A percentile compares a stretch with the other conserved stretches of the same genome.
These are phyloP conservation scores for Ilyonectria mors-panacis DNA, from an alignment of 2,329 filamentous ascomycete species.

Conservation along the genomic window DNA sequence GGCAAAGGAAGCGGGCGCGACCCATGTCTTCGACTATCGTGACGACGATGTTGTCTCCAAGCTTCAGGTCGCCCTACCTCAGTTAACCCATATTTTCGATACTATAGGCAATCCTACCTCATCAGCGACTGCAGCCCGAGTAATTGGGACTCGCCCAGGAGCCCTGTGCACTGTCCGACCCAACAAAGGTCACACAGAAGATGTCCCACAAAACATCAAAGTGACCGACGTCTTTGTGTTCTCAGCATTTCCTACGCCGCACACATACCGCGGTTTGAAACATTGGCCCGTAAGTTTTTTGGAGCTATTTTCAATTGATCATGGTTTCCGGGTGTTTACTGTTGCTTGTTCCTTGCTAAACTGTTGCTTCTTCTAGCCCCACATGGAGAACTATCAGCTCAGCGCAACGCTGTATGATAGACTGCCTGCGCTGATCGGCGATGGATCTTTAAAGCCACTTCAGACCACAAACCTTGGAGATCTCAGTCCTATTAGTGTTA, in stretches of 20 bases:
- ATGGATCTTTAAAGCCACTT: conserved; percentile 7
- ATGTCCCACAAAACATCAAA: conserved; percentile 49
- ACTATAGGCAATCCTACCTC: conserved; percentile 57
- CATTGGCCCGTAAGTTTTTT: conserved; percentile 56
- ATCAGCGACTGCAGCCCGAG: conserved; percentile 50
- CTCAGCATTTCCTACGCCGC: conserved; percentile 59
- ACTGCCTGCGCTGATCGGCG: neutral
- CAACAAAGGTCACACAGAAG: conserved; percentile 56
- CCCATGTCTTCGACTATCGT: conserved; percentile 58
- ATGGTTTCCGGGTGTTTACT: neutral
- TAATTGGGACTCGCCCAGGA: conserved; percentile 42
- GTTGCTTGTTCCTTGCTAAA: neutral
- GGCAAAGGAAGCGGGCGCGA: conserved; percentile 50
- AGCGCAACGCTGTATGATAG: conserved; percentile 24
- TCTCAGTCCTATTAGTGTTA: conserved; percentile 1
- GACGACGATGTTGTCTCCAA: conserved; percentile 52
- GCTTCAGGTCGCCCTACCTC: conserved; percentile 50
- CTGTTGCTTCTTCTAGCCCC: conserved; percentile 13
- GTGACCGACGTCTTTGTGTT: conserved; percentile 61
- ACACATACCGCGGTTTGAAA: conserved; percentile 50
- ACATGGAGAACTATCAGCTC: conserved; percentile 31
- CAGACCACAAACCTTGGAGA: conserved; percentile 5
- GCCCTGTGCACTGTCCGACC: conserved; percentile 59
- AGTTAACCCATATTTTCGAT: conserved; percentile 57
- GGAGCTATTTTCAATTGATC: neutral